Evolutionary conservation across 805 yeast genomes (phyloP).

Genomic region (Saturnispora halmiae): DNA sequence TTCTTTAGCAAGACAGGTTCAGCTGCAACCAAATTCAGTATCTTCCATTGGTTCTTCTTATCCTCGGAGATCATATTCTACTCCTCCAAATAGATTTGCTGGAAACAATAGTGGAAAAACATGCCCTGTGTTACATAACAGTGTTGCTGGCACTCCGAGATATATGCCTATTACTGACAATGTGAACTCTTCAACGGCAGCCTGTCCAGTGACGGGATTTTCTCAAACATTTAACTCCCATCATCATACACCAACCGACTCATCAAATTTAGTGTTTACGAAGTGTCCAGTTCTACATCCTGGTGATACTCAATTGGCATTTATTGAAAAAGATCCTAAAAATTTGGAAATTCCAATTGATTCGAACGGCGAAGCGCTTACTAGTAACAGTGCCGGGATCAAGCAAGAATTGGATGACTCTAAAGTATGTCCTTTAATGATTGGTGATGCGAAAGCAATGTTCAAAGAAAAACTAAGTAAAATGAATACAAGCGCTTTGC

Average conservation of each 20-base stretch:
- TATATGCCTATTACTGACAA: background rate
- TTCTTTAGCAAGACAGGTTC: background rate
- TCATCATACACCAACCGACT: background rate
- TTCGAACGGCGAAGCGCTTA: constrained; percentile 1
- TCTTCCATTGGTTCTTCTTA: background rate
- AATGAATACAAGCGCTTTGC: constrained; percentile 25
- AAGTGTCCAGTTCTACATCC: constrained; percentile 27
- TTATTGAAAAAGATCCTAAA: background rate
- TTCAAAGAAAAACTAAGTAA: constrained; percentile 29
- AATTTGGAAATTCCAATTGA: constrained; percentile 4
- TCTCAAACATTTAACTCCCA: background rate
- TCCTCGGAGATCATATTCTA: constrained; percentile 2
- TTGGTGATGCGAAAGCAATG: constrained; percentile 34
- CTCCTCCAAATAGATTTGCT: background rate
- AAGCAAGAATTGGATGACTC: constrained; percentile 28
- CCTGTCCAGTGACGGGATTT: background rate
- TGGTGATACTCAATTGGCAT: constrained; percentile 12
- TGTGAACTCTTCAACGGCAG: background rate
- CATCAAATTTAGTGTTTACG: constrained; percentile 12
- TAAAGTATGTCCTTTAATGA: constrained; percentile 38
- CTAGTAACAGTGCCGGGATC: constrained; percentile 2
- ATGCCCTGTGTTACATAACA: constrained; percentile 6
- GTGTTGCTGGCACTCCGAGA: background rate
- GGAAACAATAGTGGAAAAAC: background rate
- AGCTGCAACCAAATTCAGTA: background rate